Evolutionary conservation across 768 basidiomycete genomes (phyloP).

Genomic region (Lentinus tigrinus): DNA sequence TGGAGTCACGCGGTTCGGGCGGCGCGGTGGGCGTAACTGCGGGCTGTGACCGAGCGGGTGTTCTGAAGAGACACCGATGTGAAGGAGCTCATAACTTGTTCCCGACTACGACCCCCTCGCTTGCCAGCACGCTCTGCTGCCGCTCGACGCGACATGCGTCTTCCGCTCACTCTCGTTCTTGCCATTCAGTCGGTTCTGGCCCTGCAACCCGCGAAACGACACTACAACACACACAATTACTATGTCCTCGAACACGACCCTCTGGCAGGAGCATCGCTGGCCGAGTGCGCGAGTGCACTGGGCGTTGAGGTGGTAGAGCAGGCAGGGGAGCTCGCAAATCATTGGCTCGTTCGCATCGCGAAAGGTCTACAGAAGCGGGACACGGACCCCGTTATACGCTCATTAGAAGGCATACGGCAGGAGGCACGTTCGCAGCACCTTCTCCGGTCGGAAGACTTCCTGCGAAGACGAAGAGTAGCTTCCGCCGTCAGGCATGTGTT

Average conservation of each 20-base stretch:
- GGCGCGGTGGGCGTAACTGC: too few relatives aligned
- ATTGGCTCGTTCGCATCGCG: slow-evolving; percentile 77
- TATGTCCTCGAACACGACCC: slow-evolving; percentile 76
- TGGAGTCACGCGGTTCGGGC: too few relatives aligned
- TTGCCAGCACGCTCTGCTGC: slow-evolving; percentile 8
- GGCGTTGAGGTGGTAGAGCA: slow-evolving; percentile 86
- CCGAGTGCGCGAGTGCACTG: slow-evolving; percentile 57
- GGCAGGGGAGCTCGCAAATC: slow-evolving; percentile 75
- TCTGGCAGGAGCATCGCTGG: slow-evolving; percentile 48
- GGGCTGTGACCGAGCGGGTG: not conserved
- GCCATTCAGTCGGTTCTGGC: slow-evolving; percentile 30
- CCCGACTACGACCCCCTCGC: slow-evolving; percentile 1
- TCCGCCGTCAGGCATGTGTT: slow-evolving; percentile 60
- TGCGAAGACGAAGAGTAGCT: slow-evolving; percentile 43
- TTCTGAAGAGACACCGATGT: slow-evolving; percentile 3
- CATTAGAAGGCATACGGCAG: slow-evolving; percentile 44
- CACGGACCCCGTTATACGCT: slow-evolving; percentile 49
- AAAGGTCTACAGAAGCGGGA: slow-evolving; percentile 40
- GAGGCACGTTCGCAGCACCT: slow-evolving; percentile 22
- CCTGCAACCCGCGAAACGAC: slow-evolving; percentile 45
- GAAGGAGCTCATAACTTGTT: slow-evolving; percentile 3
- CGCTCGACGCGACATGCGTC: slow-evolving; percentile 16
- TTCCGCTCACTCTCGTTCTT: slow-evolving; percentile 29
- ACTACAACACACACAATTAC: slow-evolving; percentile 72
- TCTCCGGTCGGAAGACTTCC: slow-evolving; percentile 42